Conservation (phyloP, 2,329 filamentous ascomycete genomes). For the Venturia oleaginea region DNA sequence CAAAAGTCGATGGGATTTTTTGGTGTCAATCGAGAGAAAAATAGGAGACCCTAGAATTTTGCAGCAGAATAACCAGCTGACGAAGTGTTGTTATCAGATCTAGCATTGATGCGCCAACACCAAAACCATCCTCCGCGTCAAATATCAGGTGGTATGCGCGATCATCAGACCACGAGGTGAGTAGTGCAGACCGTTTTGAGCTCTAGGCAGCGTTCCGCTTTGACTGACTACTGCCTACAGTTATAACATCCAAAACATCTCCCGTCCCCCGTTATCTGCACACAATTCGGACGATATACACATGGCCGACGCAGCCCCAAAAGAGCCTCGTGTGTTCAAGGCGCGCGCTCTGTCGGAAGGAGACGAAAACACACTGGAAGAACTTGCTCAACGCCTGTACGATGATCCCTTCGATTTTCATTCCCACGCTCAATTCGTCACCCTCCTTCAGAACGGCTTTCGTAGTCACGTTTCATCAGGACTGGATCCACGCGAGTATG, state of each 20-base stretch:
- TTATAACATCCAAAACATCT: conserved; percentile 24
- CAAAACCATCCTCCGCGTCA: conserved; percentile 20
- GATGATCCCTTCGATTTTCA: conserved; percentile 42
- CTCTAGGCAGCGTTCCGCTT: background rate
- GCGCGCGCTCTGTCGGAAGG: conserved; percentile 34
- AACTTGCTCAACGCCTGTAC: conserved; percentile 33
- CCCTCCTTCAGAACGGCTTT: conserved; percentile 40
- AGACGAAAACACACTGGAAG: conserved; percentile 35
- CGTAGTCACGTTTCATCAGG: conserved; percentile 30
- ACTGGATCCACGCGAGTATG: conserved; percentile 33
- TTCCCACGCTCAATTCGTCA: conserved; percentile 39
- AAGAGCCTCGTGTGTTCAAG: conserved; percentile 34
- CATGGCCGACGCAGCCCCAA: conserved; percentile 36
- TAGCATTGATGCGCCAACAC: conserved; percentile 38
- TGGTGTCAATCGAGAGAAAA: background rate
- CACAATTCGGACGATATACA: conserved; percentile 36
- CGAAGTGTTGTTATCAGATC: conserved; percentile 25
- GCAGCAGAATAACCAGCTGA: background rate
- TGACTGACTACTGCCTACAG: background rate
- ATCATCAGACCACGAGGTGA: conserved; percentile 1
- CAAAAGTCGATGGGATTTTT: background rate
- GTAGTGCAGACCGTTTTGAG: background rate
- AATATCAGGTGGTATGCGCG: conserved; percentile 1
- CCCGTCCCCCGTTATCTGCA: conserved; percentile 30
- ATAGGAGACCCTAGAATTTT: background rate